phyloP scores from a whole-genome alignment of 116 monocot species.

The Thalassia testudinum region DNA sequence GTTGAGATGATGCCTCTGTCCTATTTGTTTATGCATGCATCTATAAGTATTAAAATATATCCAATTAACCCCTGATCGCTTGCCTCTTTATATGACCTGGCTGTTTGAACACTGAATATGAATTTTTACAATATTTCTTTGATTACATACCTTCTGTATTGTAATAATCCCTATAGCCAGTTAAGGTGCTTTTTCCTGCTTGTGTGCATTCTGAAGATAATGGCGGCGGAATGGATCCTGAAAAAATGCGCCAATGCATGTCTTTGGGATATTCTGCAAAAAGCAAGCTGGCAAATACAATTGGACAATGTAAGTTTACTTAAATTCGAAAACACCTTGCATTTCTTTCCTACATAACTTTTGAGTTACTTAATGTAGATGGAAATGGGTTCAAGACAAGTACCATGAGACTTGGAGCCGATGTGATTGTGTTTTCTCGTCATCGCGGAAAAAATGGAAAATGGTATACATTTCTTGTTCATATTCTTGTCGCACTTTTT shows the following conservation, averaged over 20 bases:
- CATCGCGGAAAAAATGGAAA: constrained; percentile 51
- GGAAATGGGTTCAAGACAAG: constrained; percentile 98
- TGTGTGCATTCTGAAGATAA: constrained; percentile 57
- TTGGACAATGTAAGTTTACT: constrained; percentile 58
- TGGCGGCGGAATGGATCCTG: constrained; percentile 95
- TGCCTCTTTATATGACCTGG: no score
- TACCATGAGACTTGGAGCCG: constrained; percentile 96
- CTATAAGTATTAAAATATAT: no score
- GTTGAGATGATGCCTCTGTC: no score
- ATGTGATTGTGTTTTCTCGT: constrained; percentile 89
- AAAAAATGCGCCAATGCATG: constrained; percentile 93
- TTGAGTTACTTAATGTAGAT: constrained; percentile 21
- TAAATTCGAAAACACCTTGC: neutral
- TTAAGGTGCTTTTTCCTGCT: no score
- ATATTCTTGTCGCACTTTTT: no score
- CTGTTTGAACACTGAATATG: no score
- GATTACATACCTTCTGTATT: no score
- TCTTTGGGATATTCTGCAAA: constrained; percentile 89
- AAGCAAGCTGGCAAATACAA: constrained; percentile 71
- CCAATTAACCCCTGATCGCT: no score
- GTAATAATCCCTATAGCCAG: no score
- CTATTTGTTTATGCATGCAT: no score
- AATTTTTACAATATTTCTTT: no score
- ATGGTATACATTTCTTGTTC: constrained; percentile 3
- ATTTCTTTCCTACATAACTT: neutral